Evolutionary conservation across 1,139 yeast genomes (phyloP), one percentile per base, ranked within the genome.

Genomic region (Pichia sp.): DNA sequence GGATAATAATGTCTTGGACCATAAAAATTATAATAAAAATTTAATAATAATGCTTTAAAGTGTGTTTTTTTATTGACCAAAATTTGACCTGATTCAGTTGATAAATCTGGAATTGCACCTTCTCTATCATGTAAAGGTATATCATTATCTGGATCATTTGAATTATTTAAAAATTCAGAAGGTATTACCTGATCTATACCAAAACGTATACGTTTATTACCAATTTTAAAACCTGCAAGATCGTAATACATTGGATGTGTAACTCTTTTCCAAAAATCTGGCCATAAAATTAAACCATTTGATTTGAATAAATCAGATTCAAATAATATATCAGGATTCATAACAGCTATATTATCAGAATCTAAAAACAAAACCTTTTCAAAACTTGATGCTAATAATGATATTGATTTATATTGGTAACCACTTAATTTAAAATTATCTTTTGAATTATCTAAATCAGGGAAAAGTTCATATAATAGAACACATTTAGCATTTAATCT

Each of bases 181-280:
- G 60, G 58, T 6, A 60, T 56, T 5, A 57, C 50, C 31, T 56
- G 56, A 50, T 63, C 66, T 16, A 49, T 41, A 24, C 52, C 51
- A 42, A 52, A 48, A 41, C 67, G 46, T 11, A 60, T 55, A 29
- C 61, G 49, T 30, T 45, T 58, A 24, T 67, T 68, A 26, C 62
- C 63, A 4, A 76, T 69, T 9, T 61, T 53, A 4, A 67, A 61
- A 7, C 71, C 76, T 1, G 82, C 74, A 38, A 80, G 66, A n/a
- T 74, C 70, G 53, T 78, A 80, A 53, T 67, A 80, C 30, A 59
- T 59, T 3, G 87, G 86, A 30, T 79, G 76, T 1, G 79, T 75
- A 1, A 80, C 72, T 49, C 86, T 67, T 52, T 72, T 68, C 86
- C 87, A 80, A 56, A 76, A 80, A 58, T 80, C 86, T 5, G 86